Conservation (phyloP, 768 basidiomycete species). For the Mycena sanguinolenta region DNA sequence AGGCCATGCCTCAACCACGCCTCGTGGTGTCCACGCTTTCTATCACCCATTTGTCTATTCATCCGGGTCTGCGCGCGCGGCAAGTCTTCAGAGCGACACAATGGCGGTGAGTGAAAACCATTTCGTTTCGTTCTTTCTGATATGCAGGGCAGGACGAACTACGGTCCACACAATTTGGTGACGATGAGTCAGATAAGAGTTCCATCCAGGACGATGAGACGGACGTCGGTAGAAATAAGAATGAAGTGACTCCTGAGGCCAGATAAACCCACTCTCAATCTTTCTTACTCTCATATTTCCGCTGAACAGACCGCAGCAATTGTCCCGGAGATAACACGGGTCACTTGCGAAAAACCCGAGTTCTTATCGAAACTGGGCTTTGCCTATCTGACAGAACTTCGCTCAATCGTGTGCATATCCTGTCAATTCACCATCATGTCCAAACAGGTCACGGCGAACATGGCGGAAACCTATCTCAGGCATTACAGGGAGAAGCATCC, state of each 20-base stretch:
- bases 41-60: too few species aligned
- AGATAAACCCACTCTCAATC: not conserved
- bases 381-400: too few species aligned
- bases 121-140: not conserved
- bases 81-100: too few species aligned
- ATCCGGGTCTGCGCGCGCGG: too few species aligned
- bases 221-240: not conserved
- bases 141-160: not conserved
- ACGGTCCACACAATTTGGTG: not conserved
- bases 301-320: not conserved
- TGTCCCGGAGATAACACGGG: not conserved
- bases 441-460: too few species aligned
- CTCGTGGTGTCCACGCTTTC: too few species aligned
- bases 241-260: not conserved
- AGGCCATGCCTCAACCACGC: too few species aligned
- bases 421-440: too few species aligned
- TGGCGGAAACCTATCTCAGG: not conserved
- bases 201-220: too few species aligned
- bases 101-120: not conserved
- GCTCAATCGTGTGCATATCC: too few species aligned
- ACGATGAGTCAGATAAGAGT: too few species aligned
- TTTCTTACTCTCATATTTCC: conserved; percentile 3
- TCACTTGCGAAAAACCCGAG: not conserved
- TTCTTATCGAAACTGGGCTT: not conserved
- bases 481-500: not conserved